Evolutionary conservation across 2,329 filamentous ascomycete genomes (phyloP).

Genomic region (Aspergillus sp.): DNA sequence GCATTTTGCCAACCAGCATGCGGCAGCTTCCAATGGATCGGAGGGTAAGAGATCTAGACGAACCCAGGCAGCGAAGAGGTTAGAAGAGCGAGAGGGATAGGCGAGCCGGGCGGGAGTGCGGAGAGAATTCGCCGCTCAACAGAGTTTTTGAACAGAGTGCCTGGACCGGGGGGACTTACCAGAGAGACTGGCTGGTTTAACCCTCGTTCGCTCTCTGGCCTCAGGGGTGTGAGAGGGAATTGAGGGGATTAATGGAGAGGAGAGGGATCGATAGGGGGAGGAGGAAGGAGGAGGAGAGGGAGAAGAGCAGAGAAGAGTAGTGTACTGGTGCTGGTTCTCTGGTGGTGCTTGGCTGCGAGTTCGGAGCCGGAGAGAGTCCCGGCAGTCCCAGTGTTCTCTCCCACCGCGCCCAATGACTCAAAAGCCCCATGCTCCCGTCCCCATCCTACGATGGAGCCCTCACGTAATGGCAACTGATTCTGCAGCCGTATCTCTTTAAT

Average conservation of each 20-base stretch:
- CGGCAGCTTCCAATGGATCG: slow-evolving; percentile 27
- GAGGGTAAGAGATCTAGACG: slow-evolving; percentile 10
- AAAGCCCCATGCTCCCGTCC: not conserved
- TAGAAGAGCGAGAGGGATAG: slow-evolving; percentile 4
- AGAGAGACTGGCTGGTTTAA: too few species aligned
- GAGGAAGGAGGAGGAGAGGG: slow-evolving; percentile 5
- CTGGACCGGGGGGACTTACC: too few species aligned
- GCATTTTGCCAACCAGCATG: slow-evolving; percentile 34
- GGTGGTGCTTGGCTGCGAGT: not conserved
- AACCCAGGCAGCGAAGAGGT: slow-evolving; percentile 1
- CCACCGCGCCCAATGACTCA: slow-evolving; percentile 2
- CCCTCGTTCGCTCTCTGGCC: too few species aligned
- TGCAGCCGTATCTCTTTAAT: not conserved
- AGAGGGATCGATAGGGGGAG: slow-evolving; percentile 1
- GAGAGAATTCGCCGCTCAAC: slow-evolving; percentile 4
- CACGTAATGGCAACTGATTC: slow-evolving; percentile 6
- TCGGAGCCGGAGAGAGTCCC: not conserved
- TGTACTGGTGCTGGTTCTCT: not conserved
- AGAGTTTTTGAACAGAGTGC: too few species aligned
- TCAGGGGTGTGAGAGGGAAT: too few species aligned
- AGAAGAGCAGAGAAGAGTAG: slow-evolving; percentile 6
- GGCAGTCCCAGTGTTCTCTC: not conserved
- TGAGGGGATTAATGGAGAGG: too few species aligned
- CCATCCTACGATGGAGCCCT: not conserved
- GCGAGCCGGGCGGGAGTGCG: slow-evolving; percentile 3